phyloP scores from a whole-genome alignment of 1,139 yeast species.

The Starmera stellimalicola region DNA sequence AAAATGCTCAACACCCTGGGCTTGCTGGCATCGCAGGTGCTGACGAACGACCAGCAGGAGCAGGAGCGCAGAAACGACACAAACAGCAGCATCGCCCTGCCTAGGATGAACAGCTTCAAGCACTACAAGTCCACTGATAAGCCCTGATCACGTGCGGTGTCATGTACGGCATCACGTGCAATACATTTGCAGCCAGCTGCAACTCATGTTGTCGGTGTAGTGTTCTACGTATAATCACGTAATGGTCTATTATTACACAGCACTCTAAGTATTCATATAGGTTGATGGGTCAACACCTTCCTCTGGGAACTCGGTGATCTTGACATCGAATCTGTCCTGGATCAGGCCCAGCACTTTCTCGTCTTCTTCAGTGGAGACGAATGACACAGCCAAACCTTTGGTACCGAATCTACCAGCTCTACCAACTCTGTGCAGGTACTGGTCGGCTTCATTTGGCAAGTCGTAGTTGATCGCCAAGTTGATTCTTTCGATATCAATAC shows the following conservation, averaged over 20 bases:
- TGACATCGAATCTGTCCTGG: constrained; percentile 96
- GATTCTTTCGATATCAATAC: constrained; percentile 98
- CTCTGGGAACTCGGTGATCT: constrained; percentile 90
- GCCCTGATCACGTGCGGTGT: too few relatives aligned
- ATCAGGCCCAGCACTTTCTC: constrained; percentile 86
- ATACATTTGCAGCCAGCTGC: too few relatives aligned
- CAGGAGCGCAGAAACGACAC: neutral
- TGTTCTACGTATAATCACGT: too few relatives aligned
- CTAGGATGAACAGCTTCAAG: constrained; percentile 20
- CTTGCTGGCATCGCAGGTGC: constrained; percentile 35
- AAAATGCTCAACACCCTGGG: constrained; percentile 36
- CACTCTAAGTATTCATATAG: constrained; percentile 96
- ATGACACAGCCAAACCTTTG: constrained; percentile 92
- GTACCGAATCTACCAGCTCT: constrained; percentile 99
- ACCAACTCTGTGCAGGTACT: constrained; percentile 97
- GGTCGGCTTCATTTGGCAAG: constrained; percentile 84
- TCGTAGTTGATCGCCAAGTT: constrained; percentile 97
- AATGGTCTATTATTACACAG: too few relatives aligned
- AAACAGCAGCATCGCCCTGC: constrained; percentile 7
- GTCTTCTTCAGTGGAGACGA: constrained; percentile 79
- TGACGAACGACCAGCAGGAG: constrained; percentile 26
- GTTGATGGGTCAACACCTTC: constrained; percentile 98
- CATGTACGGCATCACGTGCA: too few relatives aligned
- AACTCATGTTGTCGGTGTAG: too few relatives aligned
- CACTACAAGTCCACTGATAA: neutral